A percentile compares a stretch with the other conserved stretches of the same genome.
Conservation (phyloP, 306 rosid genomes). For the Trifolium subterraneum region DNA sequence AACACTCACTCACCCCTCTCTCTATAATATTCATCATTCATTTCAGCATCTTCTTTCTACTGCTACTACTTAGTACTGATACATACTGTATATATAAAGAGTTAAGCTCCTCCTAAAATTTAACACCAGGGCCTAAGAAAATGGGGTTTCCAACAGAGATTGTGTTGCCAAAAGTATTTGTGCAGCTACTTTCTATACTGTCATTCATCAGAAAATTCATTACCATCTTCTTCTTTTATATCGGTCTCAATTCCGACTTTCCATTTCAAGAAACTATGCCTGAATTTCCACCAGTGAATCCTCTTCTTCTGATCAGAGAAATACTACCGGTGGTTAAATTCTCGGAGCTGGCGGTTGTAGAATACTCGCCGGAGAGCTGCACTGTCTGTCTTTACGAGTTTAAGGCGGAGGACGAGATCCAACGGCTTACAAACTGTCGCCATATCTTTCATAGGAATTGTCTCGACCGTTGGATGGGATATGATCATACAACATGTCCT, state of each 20-base stretch:
- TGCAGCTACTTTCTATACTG: constrained; percentile 59
- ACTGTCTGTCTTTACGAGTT: constrained; percentile 84
- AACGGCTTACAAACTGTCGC: constrained; percentile 73
- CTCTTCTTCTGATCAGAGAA: constrained; percentile 61
- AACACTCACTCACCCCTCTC: neutral
- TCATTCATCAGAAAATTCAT: constrained; percentile 64
- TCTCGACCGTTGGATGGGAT: constrained; percentile 92
- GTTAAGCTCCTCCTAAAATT: neutral
- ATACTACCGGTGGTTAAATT: constrained; percentile 67
- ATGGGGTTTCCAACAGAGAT: neutral
- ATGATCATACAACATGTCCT: constrained; percentile 84
- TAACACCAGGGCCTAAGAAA: neutral
- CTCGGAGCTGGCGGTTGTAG: constrained; percentile 45
- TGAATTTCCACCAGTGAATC: constrained; percentile 56
- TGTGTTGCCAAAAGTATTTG: constrained; percentile 47
- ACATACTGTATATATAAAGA: neutral
- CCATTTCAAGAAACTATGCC: constrained; percentile 46
- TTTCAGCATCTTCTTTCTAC: neutral
- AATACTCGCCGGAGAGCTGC: constrained; percentile 64
- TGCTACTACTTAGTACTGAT: neutral
- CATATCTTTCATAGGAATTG: constrained; percentile 82
- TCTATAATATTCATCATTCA: neutral
- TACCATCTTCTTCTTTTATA: constrained; percentile 42
- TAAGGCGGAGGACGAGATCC: constrained; percentile 74
- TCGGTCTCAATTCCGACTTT: constrained; percentile 72